Percentiles rank a stretch among this genome's conserved stretches.
Evolutionary conservation across 2,329 filamentous ascomycete species (phyloP).

Genomic region (Setomelanomma holmii): DNA sequence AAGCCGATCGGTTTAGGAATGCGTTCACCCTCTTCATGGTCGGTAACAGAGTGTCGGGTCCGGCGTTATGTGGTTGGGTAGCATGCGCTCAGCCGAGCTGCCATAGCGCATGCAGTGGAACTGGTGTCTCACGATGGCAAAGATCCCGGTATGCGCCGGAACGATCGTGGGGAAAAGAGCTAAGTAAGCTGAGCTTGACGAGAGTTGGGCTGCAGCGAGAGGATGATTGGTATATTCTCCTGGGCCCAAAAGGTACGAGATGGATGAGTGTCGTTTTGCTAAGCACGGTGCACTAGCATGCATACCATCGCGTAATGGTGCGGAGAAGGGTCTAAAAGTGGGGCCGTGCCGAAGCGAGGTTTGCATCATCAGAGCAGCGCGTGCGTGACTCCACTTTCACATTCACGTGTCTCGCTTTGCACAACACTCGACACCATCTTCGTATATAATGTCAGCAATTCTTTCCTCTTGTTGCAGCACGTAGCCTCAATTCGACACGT

Average conservation of each 20-base stretch:
- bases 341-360: not conserved
- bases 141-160: conserved; percentile 2
- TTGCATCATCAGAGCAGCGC: too few relatives aligned
- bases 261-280: not conserved
- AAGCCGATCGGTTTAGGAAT: conserved; percentile 2
- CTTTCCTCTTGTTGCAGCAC: too few relatives aligned
- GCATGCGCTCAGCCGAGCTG: not conserved
- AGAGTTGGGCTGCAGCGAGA: not conserved
- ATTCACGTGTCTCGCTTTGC: not conserved
- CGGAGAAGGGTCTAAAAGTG: not conserved
- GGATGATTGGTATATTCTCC: not conserved
- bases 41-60: not conserved
- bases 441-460: too few relatives aligned
- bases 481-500: too few relatives aligned
- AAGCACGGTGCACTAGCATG: not conserved
- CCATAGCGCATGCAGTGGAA: not conserved
- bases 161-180: not conserved
- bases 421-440: not conserved
- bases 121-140: conserved; percentile 1
- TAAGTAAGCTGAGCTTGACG: not conserved
- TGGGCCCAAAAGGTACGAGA: not conserved
- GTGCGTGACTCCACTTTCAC: not conserved
- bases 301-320: not conserved
- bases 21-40: conserved; percentile 9
- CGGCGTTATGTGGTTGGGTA: not conserved